phyloP scores from a whole-genome alignment of 129 eudicot species.

The Gnaphalium uliginosum region DNA sequence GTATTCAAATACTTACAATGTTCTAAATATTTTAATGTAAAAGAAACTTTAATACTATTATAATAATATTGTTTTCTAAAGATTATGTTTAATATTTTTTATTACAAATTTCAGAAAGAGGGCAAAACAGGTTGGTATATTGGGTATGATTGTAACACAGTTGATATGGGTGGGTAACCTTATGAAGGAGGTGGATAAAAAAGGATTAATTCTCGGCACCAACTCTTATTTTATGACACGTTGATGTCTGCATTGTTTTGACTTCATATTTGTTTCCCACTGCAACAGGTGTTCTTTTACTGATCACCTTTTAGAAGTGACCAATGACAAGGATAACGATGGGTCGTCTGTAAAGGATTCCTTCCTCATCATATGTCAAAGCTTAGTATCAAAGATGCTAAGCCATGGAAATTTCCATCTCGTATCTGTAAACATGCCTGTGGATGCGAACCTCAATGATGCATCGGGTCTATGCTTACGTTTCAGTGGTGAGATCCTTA shows the following conservation, averaged over 20 bases:
- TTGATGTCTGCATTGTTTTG: neutral
- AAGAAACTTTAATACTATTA: neutral
- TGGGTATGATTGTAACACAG: neutral
- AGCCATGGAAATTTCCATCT: constrained; percentile 75
- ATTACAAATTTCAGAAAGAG: neutral
- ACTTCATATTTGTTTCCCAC: constrained; percentile 5
- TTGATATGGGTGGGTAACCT: neutral
- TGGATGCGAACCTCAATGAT: constrained; percentile 71
- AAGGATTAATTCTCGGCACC: neutral
- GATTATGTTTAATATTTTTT: neutral
- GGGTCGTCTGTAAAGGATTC: constrained; percentile 48
- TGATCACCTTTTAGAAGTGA: constrained; percentile 63
- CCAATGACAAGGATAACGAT: constrained; percentile 42
- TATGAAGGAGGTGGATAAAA: neutral
- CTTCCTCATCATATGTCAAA: constrained; percentile 67
- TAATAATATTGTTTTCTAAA: neutral
- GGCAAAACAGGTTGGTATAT: neutral
- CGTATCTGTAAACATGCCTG: constrained; percentile 84
- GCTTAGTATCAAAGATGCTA: constrained; percentile 75
- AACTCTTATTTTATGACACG: neutral
- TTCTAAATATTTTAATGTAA: neutral
- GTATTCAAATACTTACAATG: neutral
- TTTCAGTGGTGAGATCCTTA: constrained; percentile 77
- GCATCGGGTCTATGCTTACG: constrained; percentile 80
- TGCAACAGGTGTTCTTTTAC: constrained; percentile 69